Conservation (phyloP, 306 rosid species). For the Myrica gale region DNA sequence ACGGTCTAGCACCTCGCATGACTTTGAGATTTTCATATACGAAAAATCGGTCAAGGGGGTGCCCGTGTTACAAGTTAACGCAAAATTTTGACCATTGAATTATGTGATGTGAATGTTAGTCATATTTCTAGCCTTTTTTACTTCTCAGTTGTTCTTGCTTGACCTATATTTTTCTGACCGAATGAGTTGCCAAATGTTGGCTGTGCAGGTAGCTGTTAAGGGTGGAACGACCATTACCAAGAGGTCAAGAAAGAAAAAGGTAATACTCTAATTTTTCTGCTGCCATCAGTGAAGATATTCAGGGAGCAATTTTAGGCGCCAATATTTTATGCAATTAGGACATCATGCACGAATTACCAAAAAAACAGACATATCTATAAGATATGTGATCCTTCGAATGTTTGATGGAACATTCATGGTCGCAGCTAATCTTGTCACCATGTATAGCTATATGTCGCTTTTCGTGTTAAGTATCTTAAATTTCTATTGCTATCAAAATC, state of each 20-base stretch:
- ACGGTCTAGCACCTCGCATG: neutral
- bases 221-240: conserved; percentile 42
- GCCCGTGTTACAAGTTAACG: no score
- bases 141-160: neutral
- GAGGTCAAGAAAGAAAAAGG: conserved; percentile 68
- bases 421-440: neutral
- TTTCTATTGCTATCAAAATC: no score
- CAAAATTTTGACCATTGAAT: neutral
- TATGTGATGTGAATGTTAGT: neutral
- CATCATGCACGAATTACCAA: neutral
- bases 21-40: neutral
- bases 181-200: neutral
- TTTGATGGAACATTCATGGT: neutral
- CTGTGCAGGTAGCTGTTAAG: conserved; percentile 42
- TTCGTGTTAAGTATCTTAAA: no score
- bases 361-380: neutral
- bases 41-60: neutral
- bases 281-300: neutral
- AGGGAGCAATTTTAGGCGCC: neutral
- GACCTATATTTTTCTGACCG: neutral
- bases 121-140: no score
- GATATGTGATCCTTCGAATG: neutral
- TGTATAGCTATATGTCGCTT: neutral
- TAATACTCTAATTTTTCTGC: conserved; percentile 18
- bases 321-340: neutral